phyloP scores from a whole-genome alignment of 352 stramenopile genomes.

The Pythium aristosporum region DNA sequence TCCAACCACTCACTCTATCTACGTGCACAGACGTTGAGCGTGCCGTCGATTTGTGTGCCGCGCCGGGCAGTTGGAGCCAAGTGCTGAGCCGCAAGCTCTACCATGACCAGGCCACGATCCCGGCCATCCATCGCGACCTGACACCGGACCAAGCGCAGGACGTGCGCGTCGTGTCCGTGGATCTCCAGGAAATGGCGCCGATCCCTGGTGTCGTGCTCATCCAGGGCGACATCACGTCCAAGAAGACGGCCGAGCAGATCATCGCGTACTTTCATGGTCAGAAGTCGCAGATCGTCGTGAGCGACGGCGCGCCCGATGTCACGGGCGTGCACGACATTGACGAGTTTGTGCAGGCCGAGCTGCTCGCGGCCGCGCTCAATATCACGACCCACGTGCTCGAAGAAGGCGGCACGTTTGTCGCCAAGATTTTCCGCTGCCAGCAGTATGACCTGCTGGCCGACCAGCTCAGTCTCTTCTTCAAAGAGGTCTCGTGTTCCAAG shows the following conservation, averaged over 20 bases:
- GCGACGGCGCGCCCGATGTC: constrained; percentile 99
- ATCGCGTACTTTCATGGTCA: constrained; percentile 64
- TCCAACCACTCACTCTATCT: background rate
- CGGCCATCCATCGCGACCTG: constrained; percentile 27
- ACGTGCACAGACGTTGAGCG: constrained; percentile 65
- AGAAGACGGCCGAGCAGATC: constrained; percentile 70
- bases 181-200: constrained; percentile 96
- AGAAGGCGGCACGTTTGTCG: constrained; percentile 71
- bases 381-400: constrained; percentile 80
- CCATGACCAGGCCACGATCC: constrained; percentile 29
- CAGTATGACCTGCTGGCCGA: constrained; percentile 71
- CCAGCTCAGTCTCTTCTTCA: constrained; percentile 72
- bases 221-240: constrained; percentile 83
- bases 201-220: constrained; percentile 82
- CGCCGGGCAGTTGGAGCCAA: constrained; percentile 98
- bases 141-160: constrained; percentile 30
- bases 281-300: constrained; percentile 97
- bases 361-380: constrained; percentile 77
- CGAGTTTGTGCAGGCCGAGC: constrained; percentile 79
- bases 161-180: constrained; percentile 91
- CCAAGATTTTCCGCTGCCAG: constrained; percentile 85
- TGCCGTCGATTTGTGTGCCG: constrained; percentile 98
- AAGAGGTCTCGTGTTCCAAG: constrained; percentile 77
- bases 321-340: constrained; percentile 77
- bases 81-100: constrained; percentile 93